Percentiles rank a stretch among this genome's conserved stretches.
These are phyloP conservation scores for Gracilaria gracilis DNA, from an alignment of 23 red algal genomes.

Conservation along the genomic window DNA sequence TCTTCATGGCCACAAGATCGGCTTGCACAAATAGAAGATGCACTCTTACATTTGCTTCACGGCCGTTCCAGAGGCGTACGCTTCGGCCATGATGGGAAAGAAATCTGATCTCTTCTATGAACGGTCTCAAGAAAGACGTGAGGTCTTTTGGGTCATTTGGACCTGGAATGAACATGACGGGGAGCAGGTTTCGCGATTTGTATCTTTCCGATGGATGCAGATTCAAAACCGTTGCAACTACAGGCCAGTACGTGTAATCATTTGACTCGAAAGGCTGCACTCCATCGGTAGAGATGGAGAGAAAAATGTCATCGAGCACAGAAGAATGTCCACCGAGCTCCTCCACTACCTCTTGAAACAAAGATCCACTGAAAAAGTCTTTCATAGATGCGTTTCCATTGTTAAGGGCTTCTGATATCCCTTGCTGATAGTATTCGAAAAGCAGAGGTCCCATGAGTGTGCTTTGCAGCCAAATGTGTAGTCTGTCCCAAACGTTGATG, in stretches of 20 bases:
- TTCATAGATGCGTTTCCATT: not conserved
- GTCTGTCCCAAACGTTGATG: not conserved
- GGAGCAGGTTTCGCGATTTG: not conserved
- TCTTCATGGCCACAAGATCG: conserved; percentile 20
- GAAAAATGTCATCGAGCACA: conserved; percentile 31
- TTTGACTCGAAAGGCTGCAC: conserved; percentile 19
- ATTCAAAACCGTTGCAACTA: conserved; percentile 4
- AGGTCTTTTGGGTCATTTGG: conserved; percentile 23
- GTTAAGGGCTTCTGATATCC: not conserved
- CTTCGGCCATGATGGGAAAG: not conserved
- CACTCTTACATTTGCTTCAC: conserved; percentile 9
- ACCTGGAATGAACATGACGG: conserved; percentile 2
- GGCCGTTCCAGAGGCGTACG: not conserved
- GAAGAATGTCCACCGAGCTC: not conserved
- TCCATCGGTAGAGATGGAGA: conserved; percentile 1
- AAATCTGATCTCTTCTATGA: not conserved
- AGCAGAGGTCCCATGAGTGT: not conserved
- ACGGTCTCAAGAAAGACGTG: not conserved
- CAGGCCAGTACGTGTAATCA: conserved; percentile 20
- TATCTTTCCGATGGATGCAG: conserved; percentile 12
- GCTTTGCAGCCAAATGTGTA: not conserved
- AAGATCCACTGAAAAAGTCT: not conserved
- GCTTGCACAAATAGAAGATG: conserved; percentile 6
- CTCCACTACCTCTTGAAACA: conserved; percentile 3
- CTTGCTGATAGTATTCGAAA: not conserved